phyloP scores from a whole-genome alignment of 805 yeast genomes.

The Kazachstania africana region DNA sequence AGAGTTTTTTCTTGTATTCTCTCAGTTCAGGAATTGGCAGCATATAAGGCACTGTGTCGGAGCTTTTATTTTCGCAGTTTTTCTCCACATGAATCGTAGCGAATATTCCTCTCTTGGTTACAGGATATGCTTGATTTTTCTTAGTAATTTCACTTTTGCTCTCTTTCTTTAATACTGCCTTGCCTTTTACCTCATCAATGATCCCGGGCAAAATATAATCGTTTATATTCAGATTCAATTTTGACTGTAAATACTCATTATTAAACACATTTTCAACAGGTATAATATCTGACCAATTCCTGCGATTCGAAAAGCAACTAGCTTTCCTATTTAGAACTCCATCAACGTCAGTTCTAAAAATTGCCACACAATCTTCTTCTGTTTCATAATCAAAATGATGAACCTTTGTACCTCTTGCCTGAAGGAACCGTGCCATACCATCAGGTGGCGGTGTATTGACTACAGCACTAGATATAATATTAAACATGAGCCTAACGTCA shows the following conservation, averaged over 20 bases:
- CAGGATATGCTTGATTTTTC: slow-evolving; percentile 48
- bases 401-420: slow-evolving; percentile 50
- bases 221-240: slow-evolving; percentile 4
- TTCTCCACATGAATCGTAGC: slow-evolving; percentile 67
- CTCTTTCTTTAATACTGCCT: slow-evolving; percentile 5
- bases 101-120: slow-evolving; percentile 45
- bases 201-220: slow-evolving; percentile 19
- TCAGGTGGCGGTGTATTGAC: slow-evolving; percentile 89
- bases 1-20: slow-evolving; percentile 16
- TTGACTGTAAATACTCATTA: slow-evolving; percentile 8
- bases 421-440: slow-evolving; percentile 64
- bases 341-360: slow-evolving; percentile 53
- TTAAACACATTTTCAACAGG: slow-evolving; percentile 33
- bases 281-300: slow-evolving; percentile 66
- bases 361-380: slow-evolving; percentile 71
- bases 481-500: slow-evolving; percentile 70
- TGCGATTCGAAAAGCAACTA: slow-evolving; percentile 40
- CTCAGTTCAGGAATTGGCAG: slow-evolving; percentile 53
- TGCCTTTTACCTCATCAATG: slow-evolving; percentile 10
- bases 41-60: slow-evolving; percentile 54
- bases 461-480: slow-evolving; percentile 82
- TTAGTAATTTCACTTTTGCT: slow-evolving; percentile 18
- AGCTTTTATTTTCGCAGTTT: slow-evolving; percentile 35
- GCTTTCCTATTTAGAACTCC: slow-evolving; percentile 34
- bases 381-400: slow-evolving; percentile 58